A percentile compares a stretch with the other conserved stretches of the same genome.
Evolutionary conservation across 2,329 filamentous ascomycete genomes (phyloP).

Genomic region (Diplodia mutila): DNA sequence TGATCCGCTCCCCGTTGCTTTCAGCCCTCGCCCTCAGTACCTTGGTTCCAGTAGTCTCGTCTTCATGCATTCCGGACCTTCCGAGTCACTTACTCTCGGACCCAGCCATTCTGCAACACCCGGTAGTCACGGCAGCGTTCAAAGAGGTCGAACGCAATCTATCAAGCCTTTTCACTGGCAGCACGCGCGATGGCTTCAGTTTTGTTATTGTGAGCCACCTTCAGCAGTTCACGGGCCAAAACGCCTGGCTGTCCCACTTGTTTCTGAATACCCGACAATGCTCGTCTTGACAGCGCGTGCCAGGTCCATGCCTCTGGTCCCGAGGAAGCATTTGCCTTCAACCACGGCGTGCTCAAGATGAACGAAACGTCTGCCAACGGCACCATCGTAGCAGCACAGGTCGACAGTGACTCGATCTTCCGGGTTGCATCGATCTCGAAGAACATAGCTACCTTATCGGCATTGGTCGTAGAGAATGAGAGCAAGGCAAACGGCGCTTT

Average conservation of each 20-base stretch:
- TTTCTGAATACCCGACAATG: neutral
- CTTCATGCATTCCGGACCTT: conserved; percentile 36
- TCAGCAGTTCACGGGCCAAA: neutral
- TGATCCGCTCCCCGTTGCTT: neutral
- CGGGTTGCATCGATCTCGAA: conserved; percentile 38
- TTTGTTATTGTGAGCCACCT: conserved; percentile 35
- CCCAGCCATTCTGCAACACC: conserved; percentile 31
- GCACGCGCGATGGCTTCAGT: conserved; percentile 37
- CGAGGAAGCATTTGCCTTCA: conserved; percentile 33
- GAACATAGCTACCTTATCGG: conserved; percentile 35
- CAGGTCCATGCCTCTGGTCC: conserved; percentile 37
- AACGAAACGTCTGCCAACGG: conserved; percentile 33
- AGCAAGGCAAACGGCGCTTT: conserved; percentile 20
- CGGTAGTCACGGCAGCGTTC: conserved; percentile 34
- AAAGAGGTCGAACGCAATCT: conserved; percentile 31
- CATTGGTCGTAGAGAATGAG: conserved; percentile 32
- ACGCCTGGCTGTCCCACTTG: too few species aligned
- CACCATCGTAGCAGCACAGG: neutral
- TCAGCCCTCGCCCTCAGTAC: neutral
- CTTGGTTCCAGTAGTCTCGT: neutral
- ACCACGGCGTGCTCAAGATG: conserved; percentile 37
- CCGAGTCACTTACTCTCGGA: conserved; percentile 32
- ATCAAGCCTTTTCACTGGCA: conserved; percentile 30
- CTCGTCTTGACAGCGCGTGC: neutral
- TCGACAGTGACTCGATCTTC: conserved; percentile 39